Percentiles rank a stretch among this genome's conserved stretches.
These are phyloP conservation scores for Globisporangium carolinianum DNA, from an alignment of 352 stramenopile genomes.

Conservation along the genomic window DNA sequence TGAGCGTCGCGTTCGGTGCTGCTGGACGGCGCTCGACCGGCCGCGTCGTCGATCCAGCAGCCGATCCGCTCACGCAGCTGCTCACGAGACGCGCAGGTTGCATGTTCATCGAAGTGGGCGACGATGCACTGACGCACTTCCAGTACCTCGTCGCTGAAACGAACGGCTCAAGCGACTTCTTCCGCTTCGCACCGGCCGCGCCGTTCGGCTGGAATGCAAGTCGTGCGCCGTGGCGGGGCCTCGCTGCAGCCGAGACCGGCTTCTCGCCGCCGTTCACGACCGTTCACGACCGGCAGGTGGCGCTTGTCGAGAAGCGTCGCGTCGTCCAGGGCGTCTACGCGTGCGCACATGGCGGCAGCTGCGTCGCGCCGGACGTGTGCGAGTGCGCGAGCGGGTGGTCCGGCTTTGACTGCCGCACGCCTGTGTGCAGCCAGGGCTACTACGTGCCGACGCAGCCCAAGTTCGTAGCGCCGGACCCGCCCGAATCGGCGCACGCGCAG, in stretches of 20 bases:
- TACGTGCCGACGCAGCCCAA: constrained; percentile 72
- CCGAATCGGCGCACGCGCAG: constrained; percentile 27
- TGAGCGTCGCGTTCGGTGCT: constrained; percentile 29
- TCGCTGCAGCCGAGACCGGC: constrained; percentile 27
- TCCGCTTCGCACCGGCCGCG: constrained; percentile 71
- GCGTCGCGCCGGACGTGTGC: constrained; percentile 88
- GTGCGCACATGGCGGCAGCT: constrained; percentile 93
- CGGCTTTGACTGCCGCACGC: constrained; percentile 96
- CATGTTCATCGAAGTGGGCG: constrained; percentile 84
- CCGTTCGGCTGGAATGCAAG: constrained; percentile 84
- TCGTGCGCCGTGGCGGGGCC: constrained; percentile 58
- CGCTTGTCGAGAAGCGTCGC: constrained; percentile 77
- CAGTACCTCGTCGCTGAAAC: constrained; percentile 77
- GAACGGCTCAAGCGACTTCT: constrained; percentile 66
- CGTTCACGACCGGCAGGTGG: constrained; percentile 84
- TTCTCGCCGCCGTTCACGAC: constrained; percentile 57
- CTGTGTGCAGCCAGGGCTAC: constrained; percentile 91
- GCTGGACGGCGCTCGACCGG: constrained; percentile 20
- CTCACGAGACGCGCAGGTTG: constrained; percentile 17
- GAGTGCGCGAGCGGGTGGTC: constrained; percentile 88
- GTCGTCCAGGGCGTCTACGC: constrained; percentile 91
- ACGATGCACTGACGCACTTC: constrained; percentile 76
- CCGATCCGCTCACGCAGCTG: constrained; percentile 12
- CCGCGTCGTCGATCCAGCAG: constrained; percentile 15
- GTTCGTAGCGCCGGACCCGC: constrained; percentile 74